A percentile compares a stretch with the other conserved stretches of the same genome.
Conservation (phyloP, 306 rosid species). For the Glycine tomentella region DNA sequence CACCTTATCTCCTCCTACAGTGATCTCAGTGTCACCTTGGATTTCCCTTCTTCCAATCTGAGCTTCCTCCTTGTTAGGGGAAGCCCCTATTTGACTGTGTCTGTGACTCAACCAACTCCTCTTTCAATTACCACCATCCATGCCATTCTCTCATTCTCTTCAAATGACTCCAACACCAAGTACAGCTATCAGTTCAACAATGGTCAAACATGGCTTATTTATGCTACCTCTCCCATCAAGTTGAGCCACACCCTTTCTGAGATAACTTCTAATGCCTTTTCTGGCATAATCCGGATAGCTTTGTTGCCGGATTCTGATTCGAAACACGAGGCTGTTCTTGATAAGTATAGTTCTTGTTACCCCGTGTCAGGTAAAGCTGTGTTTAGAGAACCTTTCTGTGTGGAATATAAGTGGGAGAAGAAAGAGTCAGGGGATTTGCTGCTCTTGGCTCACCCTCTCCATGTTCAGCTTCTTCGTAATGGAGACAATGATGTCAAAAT, state of each 20-base stretch:
- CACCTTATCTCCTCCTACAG: conserved; percentile 68
- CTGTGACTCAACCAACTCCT: conserved; percentile 52
- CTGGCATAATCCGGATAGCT: conserved; percentile 75
- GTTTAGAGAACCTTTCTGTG: conserved; percentile 60
- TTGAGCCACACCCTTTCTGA: conserved; percentile 50
- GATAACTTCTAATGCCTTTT: conserved; percentile 65
- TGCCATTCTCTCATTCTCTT: conserved; percentile 63
- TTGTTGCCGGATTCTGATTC: conserved; percentile 48
- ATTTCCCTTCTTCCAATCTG: conserved; percentile 72
- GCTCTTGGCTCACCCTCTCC: conserved; percentile 88
- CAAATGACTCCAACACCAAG: conserved; percentile 62
- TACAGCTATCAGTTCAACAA: conserved; percentile 68
- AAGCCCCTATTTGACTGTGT: conserved; percentile 73
- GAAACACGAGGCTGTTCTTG: conserved; percentile 55
- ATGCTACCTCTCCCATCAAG: conserved; percentile 64
- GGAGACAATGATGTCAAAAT: conserved; percentile 49
- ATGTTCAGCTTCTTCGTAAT: conserved; percentile 59
- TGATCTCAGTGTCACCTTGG: conserved; percentile 83
- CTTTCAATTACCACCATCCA: conserved; percentile 77
- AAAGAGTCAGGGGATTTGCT: conserved; percentile 75
- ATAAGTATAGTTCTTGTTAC: conserved; percentile 68
- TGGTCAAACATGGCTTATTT: conserved; percentile 84
- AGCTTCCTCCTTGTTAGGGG: conserved; percentile 81
- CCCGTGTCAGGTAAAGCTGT: conserved; percentile 77
- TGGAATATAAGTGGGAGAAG: conserved; percentile 86